phyloP scores from a whole-genome alignment of 441 rosid species.

The Viola pubescens region DNA sequence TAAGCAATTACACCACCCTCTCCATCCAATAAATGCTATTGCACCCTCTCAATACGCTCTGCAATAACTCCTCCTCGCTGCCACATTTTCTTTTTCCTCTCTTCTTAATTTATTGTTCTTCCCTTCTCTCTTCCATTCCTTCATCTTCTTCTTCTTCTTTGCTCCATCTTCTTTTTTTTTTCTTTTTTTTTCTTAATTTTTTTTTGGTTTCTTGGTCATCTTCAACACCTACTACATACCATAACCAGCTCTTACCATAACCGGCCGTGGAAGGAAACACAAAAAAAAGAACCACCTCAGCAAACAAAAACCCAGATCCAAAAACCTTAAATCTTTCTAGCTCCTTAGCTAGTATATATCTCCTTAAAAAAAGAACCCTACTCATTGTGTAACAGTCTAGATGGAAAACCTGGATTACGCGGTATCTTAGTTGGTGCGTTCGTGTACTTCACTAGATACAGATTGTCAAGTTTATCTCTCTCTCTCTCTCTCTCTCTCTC shows the following conservation, averaged over 20 bases:
- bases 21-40: slow-evolving; percentile 76
- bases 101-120: background rate
- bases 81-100: slow-evolving; percentile 9
- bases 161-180: background rate
- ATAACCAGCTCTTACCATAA: slow-evolving; percentile 22
- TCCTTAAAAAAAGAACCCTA: no score
- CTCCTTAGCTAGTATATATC: no score
- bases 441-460: no score
- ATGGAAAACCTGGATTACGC: no score
- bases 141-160: slow-evolving; percentile 4
- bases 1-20: slow-evolving; percentile 49
- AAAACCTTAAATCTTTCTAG: background rate
- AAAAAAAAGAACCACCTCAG: slow-evolving; percentile 9
- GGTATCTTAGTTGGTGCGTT: no score
- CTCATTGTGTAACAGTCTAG: no score
- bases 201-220: slow-evolving; percentile 6
- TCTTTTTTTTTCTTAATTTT: background rate
- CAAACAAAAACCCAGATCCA: slow-evolving; percentile 24
- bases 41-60: slow-evolving; percentile 84
- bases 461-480: no score
- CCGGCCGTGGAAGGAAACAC: background rate
- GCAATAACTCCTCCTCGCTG: slow-evolving; percentile 66
- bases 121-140: background rate
- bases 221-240: slow-evolving; percentile 19
- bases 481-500: no score